Conservation (phyloP, 345 rosid species). For the Syzygium grande region DNA sequence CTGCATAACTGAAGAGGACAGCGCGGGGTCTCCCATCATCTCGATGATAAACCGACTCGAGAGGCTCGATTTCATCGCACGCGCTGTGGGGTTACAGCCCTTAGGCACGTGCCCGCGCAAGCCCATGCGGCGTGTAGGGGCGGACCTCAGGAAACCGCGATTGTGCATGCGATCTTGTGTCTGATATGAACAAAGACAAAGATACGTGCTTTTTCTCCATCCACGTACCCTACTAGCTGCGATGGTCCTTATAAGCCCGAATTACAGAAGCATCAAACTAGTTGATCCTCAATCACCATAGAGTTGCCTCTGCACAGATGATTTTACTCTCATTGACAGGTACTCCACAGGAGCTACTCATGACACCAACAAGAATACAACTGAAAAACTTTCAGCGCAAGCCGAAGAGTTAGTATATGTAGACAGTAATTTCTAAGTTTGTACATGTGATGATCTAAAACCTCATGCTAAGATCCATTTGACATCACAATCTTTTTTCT, state of each 20-base stretch:
- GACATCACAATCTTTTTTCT: neutral
- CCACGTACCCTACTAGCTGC: neutral
- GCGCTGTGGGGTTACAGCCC: rapidly evolving
- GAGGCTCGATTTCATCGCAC: neutral
- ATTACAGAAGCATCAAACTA: neutral
- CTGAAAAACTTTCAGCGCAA: neutral
- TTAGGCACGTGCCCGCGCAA: neutral
- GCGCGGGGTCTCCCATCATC: neutral
- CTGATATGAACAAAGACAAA: neutral
- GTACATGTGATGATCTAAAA: too few species aligned
- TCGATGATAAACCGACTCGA: neutral
- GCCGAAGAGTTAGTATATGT: neutral
- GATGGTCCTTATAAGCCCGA: neutral
- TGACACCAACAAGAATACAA: neutral
- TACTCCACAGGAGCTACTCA: neutral
- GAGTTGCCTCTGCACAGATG: neutral
- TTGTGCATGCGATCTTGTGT: neutral
- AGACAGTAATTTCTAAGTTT: too few species aligned
- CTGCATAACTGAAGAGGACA: neutral
- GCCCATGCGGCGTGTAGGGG: neutral
- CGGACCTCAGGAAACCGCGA: neutral
- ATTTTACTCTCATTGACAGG: neutral
- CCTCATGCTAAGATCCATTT: neutral
- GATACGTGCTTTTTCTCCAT: neutral
- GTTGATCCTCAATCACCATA: neutral